phyloP scores from a whole-genome alignment of 2,329 filamentous ascomycete genomes.

The Apiospora saccharicola region DNA sequence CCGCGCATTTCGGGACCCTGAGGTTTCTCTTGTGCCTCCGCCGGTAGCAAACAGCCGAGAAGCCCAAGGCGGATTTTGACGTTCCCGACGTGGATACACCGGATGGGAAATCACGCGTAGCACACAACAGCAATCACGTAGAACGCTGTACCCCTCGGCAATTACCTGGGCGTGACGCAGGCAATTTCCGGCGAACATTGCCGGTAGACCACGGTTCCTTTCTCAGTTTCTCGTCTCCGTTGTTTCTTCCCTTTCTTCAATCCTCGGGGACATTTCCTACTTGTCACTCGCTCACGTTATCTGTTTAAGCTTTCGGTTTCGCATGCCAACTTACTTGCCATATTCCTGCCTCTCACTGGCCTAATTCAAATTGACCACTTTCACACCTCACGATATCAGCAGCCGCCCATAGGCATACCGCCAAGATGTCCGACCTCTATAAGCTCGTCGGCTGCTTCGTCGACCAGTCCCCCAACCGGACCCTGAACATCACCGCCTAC shows the following conservation, averaged over 20 bases:
- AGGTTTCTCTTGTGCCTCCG: neutral
- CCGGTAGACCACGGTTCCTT: too few species aligned
- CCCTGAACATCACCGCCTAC: neutral
- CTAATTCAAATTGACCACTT: neutral
- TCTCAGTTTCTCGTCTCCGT: too few species aligned
- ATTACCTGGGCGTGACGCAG: constrained; percentile 3
- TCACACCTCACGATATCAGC: neutral
- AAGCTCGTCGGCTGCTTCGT: constrained; percentile 8
- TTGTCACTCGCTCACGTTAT: neutral
- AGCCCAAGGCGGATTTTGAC: neutral
- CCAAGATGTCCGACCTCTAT: neutral
- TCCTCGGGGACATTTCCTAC: neutral
- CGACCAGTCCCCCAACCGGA: neutral
- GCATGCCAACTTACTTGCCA: neutral
- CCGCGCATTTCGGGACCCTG: neutral
- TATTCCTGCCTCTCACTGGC: neutral
- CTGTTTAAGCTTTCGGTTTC: too few species aligned
- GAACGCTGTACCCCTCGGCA: constrained; percentile 1
- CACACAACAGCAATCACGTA: constrained; percentile 4
- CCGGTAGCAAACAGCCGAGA: neutral
- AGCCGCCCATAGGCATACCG: neutral
- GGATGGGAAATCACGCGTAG: neutral
- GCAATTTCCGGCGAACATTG: constrained; percentile 12
- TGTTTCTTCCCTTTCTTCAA: too few species aligned
- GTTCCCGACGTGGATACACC: neutral